phyloP scores from a whole-genome alignment of 2,329 filamentous ascomycete species.

The Xylariaceae sp. region DNA sequence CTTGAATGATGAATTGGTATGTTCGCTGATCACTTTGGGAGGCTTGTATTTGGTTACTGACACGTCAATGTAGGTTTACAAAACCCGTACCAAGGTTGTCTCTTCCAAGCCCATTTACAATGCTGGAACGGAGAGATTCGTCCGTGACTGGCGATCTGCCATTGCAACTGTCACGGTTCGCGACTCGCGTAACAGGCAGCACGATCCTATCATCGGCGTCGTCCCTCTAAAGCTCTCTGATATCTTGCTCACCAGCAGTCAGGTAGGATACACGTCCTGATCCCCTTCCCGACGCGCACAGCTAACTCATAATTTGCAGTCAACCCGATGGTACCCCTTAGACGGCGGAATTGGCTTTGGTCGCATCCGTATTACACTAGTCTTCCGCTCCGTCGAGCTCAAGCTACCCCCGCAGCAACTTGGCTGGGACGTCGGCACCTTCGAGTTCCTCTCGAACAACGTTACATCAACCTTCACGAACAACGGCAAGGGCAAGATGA shows the following conservation, averaged over 20 bases:
- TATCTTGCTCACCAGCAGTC: slow-evolving; percentile 80
- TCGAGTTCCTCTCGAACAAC: slow-evolving; percentile 73
- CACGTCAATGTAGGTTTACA: slow-evolving; percentile 60
- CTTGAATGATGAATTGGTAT: slow-evolving; percentile 76
- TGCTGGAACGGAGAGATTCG: slow-evolving; percentile 86
- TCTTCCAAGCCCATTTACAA: slow-evolving; percentile 97
- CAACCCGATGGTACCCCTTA: slow-evolving; percentile 87
- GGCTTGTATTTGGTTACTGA: slow-evolving; percentile 13
- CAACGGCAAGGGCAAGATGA: slow-evolving; percentile 60
- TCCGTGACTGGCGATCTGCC: slow-evolving; percentile 86
- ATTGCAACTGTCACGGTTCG: slow-evolving; percentile 86
- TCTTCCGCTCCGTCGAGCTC: slow-evolving; percentile 88
- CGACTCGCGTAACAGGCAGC: slow-evolving; percentile 83
- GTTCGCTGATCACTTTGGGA: slow-evolving; percentile 9
- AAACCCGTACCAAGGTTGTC: slow-evolving; percentile 90
- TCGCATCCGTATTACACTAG: slow-evolving; percentile 77
- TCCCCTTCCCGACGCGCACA: neutral
- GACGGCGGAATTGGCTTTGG: slow-evolving; percentile 93
- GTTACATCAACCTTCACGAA: slow-evolving; percentile 60
- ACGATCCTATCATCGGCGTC: slow-evolving; percentile 90
- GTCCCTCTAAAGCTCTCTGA: slow-evolving; percentile 85
- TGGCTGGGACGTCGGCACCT: slow-evolving; percentile 93
- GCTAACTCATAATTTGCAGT: slow-evolving; percentile 24
- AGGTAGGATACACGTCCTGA: slow-evolving; percentile 38
- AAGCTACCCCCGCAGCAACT: slow-evolving; percentile 79